Percentiles rank a stretch among this genome's conserved stretches.
Evolutionary conservation across 345 rosid species (phyloP).

Genomic region (Geranium rotundifolium): DNA sequence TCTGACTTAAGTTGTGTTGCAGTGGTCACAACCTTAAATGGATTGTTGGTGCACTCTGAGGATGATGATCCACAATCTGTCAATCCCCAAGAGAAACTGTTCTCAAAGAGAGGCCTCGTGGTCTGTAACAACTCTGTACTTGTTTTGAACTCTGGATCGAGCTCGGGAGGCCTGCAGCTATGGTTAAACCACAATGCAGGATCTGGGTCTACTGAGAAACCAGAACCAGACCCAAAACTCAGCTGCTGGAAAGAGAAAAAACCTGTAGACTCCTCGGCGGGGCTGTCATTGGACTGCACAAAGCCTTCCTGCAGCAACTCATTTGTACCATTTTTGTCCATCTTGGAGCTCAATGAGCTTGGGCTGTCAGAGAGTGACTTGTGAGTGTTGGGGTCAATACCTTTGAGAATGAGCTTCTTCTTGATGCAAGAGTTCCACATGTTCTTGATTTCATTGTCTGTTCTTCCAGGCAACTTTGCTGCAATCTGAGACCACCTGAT

Average conservation of each 20-base stretch:
- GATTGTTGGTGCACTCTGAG: constrained; percentile 32
- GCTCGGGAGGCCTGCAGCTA: constrained; percentile 1
- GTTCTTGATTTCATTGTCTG: constrained; percentile 62
- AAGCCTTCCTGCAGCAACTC: constrained; percentile 4
- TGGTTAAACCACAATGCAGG: constrained; percentile 23
- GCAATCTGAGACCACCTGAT: constrained; percentile 71
- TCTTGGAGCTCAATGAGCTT: no score
- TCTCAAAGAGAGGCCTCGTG: background rate
- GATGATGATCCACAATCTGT: constrained; percentile 21
- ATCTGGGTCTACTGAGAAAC: constrained; percentile 22
- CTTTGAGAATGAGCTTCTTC: constrained; percentile 54
- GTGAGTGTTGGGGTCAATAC: constrained; percentile 65
- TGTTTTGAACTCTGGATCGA: constrained; percentile 11
- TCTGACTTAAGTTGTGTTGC: constrained; percentile 1
- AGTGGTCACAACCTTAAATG: constrained; percentile 22
- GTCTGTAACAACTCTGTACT: no score
- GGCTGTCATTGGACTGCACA: background rate
- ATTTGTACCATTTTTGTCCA: constrained; percentile 11
- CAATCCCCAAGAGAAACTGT: background rate
- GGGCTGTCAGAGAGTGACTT: constrained; percentile 46
- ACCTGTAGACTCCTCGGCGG: constrained; percentile 5
- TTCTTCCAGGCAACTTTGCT: constrained; percentile 51
- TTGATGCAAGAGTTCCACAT: constrained; percentile 62
- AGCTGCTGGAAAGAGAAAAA: constrained; percentile 51
- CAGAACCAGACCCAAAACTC: constrained; percentile 30